Evolutionary conservation across 495 filamentous ascomycete genomes (phyloP), one percentile per base, ranked within the genome.

Genomic region (Penicillium macrosclerotiorum): DNA sequence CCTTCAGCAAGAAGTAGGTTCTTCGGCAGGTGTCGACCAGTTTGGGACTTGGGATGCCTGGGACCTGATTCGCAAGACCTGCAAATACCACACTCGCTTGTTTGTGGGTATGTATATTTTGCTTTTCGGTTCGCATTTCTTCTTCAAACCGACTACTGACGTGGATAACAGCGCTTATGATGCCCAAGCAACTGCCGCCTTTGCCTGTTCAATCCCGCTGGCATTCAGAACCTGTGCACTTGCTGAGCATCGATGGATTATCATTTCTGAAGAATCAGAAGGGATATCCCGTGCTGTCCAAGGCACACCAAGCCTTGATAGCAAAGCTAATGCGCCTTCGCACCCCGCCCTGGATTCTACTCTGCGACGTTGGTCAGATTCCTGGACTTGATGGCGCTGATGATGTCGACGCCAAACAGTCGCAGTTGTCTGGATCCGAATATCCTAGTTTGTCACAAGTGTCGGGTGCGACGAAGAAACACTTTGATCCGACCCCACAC

Each of bases 41-140:
- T 90, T 85, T 52, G 83, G 80, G 23, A 76, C 84, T 5, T 98
- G 93, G 94, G 92, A 96, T 70, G 84, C 85, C 7, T 98, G 93
- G 93, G 84, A 97, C 64, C 71, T 81, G 25, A 88, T 97, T 52
- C 74, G 94, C 42, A 84, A 86, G 32, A 71, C 88, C 19, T 97
- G 90, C 81, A 89, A 81, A 69, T 96, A 97, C 56, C 84, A 84
- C 64, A 60, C 76, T 37, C 79, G 88, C 64, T 74, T 98, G 41
- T 86, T 84, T 45, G 81, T 96, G 68, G 90, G 92, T 97, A 85
- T 74, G 89, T 72, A 55, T 19, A 16, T n/a, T 49, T 50, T 39
- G 25, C 16, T 29, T 20, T 40, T 17, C 14, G 5, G 12, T 14
- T 35, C 5, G 4, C 12, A 23, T 14, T 36, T 36, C 23, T 2